Conservation (phyloP, 1,284 basidiomycete genomes). For the Pascua sp. region DNA sequence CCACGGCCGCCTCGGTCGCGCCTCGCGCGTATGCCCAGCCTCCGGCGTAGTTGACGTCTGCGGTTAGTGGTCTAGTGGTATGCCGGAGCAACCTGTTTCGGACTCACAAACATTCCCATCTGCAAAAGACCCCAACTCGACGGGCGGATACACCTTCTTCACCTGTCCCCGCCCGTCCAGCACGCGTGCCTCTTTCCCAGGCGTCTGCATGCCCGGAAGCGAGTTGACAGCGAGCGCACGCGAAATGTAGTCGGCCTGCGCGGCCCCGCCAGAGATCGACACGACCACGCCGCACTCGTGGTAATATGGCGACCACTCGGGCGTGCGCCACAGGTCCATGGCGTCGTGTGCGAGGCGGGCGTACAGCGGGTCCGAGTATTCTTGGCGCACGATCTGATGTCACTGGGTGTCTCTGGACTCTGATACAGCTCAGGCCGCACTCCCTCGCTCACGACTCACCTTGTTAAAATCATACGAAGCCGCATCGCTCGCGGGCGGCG, state of each 20-base stretch:
- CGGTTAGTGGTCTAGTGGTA: neutral
- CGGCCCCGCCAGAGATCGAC: slow-evolving; percentile 1
- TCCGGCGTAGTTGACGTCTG: slow-evolving; percentile 63
- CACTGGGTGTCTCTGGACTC: too few species aligned
- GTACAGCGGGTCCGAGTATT: slow-evolving; percentile 23
- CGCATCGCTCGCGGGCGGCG: slow-evolving; percentile 17
- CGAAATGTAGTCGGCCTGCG: slow-evolving; percentile 10
- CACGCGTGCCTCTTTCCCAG: slow-evolving; percentile 11
- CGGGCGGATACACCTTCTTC: slow-evolving; percentile 15
- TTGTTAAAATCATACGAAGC: slow-evolving; percentile 33
- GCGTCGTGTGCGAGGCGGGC: slow-evolving; percentile 24
- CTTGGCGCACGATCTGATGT: slow-evolving; percentile 29
- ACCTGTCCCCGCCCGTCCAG: slow-evolving; percentile 12
- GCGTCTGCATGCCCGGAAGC: slow-evolving; percentile 16
- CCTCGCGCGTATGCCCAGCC: slow-evolving; percentile 76
- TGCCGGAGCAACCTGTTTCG: too few species aligned
- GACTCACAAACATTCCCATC: slow-evolving; percentile 51
- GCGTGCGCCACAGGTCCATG: slow-evolving; percentile 29
- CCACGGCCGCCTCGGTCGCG: slow-evolving; percentile 53
- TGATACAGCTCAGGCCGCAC: too few species aligned
- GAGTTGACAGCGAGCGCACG: slow-evolving; percentile 14
- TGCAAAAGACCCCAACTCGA: slow-evolving; percentile 14
- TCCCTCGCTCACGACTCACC: slow-evolving; percentile 3
- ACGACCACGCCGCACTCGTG: slow-evolving; percentile 59
- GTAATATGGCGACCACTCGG: slow-evolving; percentile 66